phyloP scores from a whole-genome alignment of 2,329 filamentous ascomycete species.

The Xylariaceae sp. region DNA sequence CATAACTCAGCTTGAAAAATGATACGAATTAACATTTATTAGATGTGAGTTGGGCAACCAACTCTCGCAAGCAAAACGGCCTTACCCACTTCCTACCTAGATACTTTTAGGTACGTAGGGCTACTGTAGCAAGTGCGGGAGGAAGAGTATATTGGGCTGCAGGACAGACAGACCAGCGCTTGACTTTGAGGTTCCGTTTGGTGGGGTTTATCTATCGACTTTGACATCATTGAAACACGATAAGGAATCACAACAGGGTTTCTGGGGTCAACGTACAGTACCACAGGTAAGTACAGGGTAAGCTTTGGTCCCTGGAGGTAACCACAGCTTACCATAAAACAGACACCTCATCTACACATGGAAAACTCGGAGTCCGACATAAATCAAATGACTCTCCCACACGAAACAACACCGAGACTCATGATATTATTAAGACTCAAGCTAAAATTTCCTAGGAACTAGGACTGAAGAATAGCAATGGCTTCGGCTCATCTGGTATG shows the following conservation, averaged over 20 bases:
- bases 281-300: background rate
- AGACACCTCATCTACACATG: too few relatives aligned
- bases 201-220: constrained; percentile 20
- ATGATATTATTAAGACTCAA: too few relatives aligned
- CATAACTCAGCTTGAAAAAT: constrained; percentile 7
- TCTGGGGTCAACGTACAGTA: background rate
- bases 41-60: constrained; percentile 10
- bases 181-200: constrained; percentile 13
- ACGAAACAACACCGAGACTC: too few relatives aligned
- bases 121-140: background rate
- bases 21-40: background rate
- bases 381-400: too few relatives aligned
- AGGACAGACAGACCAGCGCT: background rate
- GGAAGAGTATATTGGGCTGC: constrained; percentile 1
- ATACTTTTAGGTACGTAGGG: background rate
- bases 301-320: too few relatives aligned
- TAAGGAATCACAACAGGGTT: constrained; percentile 1
- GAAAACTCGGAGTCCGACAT: too few relatives aligned
- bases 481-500: too few relatives aligned
- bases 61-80: constrained; percentile 6
- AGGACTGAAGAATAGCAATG: too few relatives aligned
- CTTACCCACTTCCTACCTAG: background rate
- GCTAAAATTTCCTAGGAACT: too few relatives aligned
- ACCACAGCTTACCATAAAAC: too few relatives aligned
- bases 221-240: constrained; percentile 22